phyloP scores from a whole-genome alignment of 768 basidiomycete species.

The Cystofilobasidium bisporidii region DNA sequence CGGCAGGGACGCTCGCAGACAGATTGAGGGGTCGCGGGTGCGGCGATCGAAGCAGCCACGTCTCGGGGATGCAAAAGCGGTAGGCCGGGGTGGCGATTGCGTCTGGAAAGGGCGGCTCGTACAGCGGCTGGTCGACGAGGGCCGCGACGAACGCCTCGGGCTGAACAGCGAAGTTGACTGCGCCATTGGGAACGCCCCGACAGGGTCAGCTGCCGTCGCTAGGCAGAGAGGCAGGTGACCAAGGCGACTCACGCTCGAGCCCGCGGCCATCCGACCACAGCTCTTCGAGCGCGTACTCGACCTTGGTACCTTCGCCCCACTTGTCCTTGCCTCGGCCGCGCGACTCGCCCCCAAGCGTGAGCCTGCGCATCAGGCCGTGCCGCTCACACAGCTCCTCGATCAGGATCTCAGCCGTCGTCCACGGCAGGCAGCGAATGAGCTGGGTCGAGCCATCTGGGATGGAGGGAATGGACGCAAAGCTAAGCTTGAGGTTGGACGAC shows the following conservation, averaged over 20 bases:
- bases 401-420: not conserved
- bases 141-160: conserved; percentile 1
- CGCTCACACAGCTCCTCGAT: conserved; percentile 12
- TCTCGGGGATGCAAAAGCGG: conserved; percentile 50
- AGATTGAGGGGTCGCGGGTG: not conserved
- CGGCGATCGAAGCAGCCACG: conserved; percentile 16
- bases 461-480: conserved; percentile 5
- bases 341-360: conserved; percentile 19
- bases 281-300: conserved; percentile 69
- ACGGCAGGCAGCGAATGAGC: conserved; percentile 5
- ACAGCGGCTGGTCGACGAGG: conserved; percentile 16
- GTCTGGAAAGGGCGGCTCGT: conserved; percentile 39
- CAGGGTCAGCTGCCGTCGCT: not conserved
- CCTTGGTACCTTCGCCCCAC: conserved; percentile 53
- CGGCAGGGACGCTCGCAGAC: not conserved
- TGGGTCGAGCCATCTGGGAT: conserved; percentile 14
- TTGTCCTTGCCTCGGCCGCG: conserved; percentile 18
- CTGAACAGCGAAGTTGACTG: conserved; percentile 3
- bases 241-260: conserved; percentile 47
- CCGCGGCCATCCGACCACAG: conserved; percentile 49
- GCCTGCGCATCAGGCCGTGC: conserved; percentile 2
- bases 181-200: not conserved
- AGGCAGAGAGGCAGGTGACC: not conserved
- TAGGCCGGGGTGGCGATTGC: conserved; percentile 46
- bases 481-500: not conserved